Base-by-base conservation (phyloP, 352 stramenopile species). In the Hyaloperonospora arabidopsidis region DNA sequence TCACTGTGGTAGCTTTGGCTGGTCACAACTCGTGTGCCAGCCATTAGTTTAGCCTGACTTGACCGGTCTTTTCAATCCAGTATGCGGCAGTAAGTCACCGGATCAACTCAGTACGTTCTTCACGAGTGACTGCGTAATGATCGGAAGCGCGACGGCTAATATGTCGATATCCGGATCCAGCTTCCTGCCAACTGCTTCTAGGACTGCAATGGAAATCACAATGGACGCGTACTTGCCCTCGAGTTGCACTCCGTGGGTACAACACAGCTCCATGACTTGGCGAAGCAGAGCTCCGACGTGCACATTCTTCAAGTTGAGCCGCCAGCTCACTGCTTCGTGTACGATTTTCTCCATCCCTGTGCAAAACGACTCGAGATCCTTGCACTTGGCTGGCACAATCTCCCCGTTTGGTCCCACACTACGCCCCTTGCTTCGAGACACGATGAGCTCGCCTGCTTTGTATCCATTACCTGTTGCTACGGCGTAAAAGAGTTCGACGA, bases 201-300 rank as follows among this genome's bases (percentile, higher is more conserved):
- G 84, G 47, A 98, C 95, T 39, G 92, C 93, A 52, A 97, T 95
- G 5, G 90, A 96, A 38, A 98, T 79, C 17, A 96, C 87, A 46
- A 96, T 95, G 50, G 95, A 97, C 38, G 96, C 83, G 60, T 97
- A 98, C 23, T 94, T 91, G 40, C 87, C 80, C 61, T 98, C 91
- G 17, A 98, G 72, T 57, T 96, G 93, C 6, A 98, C 94, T 54
- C 95, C 77, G 55, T 98, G 82, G 4, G 67, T 74, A 59, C 92
- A 96, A 45, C 90, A 96, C 18, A 98, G 74, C 63, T 96, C 91
- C 61, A 93, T 76, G 34, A 93, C 83, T 43, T 89, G 66, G 2
- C 77, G 70, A 10, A 93, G 57, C 50, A 90, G 53, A 32, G 76
- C 64, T 34, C 83, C 83, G 2, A 93, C 78, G 49, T 89, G 79